Percentiles rank a stretch among this genome's conserved stretches.
phyloP scores from a whole-genome alignment of 2,329 filamentous ascomycete species.

The Epichloe amarillans region DNA sequence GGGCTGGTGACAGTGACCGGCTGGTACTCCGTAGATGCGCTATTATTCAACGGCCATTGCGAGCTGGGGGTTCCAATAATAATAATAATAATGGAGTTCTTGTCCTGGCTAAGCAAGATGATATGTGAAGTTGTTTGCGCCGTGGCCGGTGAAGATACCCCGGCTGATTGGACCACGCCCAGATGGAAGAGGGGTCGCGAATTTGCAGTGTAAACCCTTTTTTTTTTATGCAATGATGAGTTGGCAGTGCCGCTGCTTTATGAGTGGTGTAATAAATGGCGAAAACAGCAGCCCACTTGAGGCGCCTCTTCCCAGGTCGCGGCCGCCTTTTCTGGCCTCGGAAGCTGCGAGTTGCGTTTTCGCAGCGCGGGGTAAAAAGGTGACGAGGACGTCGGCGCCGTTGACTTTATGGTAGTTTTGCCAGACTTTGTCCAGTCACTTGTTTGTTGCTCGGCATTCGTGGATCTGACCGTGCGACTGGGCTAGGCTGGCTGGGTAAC shows the following conservation, averaged over 20 bases:
- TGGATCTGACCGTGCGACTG: not conserved
- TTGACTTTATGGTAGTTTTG: not conserved
- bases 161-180: conserved; percentile 11
- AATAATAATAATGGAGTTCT: not conserved
- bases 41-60: conserved; percentile 6
- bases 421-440: not conserved
- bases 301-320: not conserved
- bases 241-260: conserved; percentile 45
- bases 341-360: conserved; percentile 2
- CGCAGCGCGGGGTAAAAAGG: conserved; percentile 1
- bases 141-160: conserved; percentile 12
- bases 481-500: not conserved
- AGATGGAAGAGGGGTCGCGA: conserved; percentile 5
- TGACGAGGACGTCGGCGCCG: conserved; percentile 5
- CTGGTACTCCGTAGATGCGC: conserved; percentile 3
- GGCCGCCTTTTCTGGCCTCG: conserved; percentile 7
- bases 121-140: conserved; percentile 3
- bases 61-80: conserved; percentile 1
- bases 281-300: conserved; percentile 5
- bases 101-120: conserved; percentile 1
- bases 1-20: conserved; percentile 4
- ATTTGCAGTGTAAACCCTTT: conserved; percentile 17
- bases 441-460: not conserved
- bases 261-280: conserved; percentile 12
- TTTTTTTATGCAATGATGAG: conserved; percentile 59